Conservation (phyloP, 2,329 filamentous ascomycete species). For the Rhynchosporium agropyri region DNA sequence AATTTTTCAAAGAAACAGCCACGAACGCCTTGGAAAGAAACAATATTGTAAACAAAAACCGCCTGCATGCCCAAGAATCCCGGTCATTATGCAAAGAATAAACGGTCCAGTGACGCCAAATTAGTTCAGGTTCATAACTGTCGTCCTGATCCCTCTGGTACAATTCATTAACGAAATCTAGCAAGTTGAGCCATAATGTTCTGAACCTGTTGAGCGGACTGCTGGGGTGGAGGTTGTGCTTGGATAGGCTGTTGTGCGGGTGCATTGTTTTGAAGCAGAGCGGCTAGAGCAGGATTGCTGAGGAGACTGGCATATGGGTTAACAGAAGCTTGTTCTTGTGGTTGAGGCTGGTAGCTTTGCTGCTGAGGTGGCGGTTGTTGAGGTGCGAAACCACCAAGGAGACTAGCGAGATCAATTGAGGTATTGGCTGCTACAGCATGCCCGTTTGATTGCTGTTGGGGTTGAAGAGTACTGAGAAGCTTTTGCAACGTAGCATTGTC, state of each 20-base stretch:
- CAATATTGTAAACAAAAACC: background rate
- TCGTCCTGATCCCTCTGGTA: background rate
- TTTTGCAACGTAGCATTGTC: conserved; percentile 73
- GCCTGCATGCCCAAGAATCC: background rate
- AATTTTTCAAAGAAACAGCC: background rate
- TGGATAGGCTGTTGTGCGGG: conserved; percentile 13
- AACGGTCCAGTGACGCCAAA: background rate
- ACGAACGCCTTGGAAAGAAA: background rate
- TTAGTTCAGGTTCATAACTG: background rate
- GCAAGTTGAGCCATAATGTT: conserved; percentile 76
- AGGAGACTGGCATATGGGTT: conserved; percentile 34
- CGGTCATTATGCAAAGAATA: background rate
- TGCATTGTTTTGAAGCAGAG: conserved; percentile 35
- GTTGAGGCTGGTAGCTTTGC: conserved; percentile 41
- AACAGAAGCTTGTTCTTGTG: conserved; percentile 34
- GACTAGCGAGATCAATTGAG: conserved; percentile 39
- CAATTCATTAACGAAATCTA: conserved; percentile 59
- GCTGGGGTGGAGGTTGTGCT: conserved; percentile 39
- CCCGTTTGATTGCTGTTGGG: conserved; percentile 33
- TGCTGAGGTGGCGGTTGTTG: conserved; percentile 43
- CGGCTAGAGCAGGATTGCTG: conserved; percentile 35
- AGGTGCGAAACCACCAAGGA: conserved; percentile 39
- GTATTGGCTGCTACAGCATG: conserved; percentile 43
- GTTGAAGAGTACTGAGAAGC: conserved; percentile 61
- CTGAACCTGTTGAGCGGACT: conserved; percentile 58